Conservation (phyloP, 345 rosid species). For the Lepidium sativum region DNA sequence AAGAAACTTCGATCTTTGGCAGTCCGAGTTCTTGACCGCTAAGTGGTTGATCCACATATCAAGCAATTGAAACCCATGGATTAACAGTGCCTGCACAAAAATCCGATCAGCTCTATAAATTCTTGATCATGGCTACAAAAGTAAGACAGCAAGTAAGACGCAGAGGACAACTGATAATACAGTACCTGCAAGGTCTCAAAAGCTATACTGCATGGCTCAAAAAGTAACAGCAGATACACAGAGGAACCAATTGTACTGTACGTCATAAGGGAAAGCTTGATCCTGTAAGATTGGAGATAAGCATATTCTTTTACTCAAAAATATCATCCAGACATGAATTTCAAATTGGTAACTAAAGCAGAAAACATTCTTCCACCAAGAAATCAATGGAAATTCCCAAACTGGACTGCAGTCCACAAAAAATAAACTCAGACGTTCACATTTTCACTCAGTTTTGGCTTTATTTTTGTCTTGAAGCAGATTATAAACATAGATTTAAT, state of each 20-base stretch:
- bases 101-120: not conserved
- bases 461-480: not conserved
- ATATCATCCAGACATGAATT: not conserved
- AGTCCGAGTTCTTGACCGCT: conserved; percentile 45
- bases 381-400: not conserved
- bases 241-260: conserved; percentile 29
- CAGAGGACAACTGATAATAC: not conserved
- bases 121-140: not conserved
- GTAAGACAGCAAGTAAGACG: not conserved
- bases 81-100: conserved; percentile 61
- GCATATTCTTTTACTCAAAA: not conserved
- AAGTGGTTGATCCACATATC: conserved; percentile 83
- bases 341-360: not conserved
- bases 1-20: conserved; percentile 55
- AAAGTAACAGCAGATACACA: conserved; percentile 31
- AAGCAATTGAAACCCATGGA: conserved; percentile 89
- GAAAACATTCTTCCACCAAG: not conserved
- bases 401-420: conserved; percentile 1
- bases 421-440: not conserved
- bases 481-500: not conserved
- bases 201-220: conserved; percentile 37
- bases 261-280: conserved; percentile 31
- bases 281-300: conserved; percentile 21
- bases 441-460: not conserved
- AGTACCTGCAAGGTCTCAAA: conserved; percentile 37